Evolutionary conservation across 2,329 filamentous ascomycete species (phyloP).

Genomic region (Diaporthe helianthi): DNA sequence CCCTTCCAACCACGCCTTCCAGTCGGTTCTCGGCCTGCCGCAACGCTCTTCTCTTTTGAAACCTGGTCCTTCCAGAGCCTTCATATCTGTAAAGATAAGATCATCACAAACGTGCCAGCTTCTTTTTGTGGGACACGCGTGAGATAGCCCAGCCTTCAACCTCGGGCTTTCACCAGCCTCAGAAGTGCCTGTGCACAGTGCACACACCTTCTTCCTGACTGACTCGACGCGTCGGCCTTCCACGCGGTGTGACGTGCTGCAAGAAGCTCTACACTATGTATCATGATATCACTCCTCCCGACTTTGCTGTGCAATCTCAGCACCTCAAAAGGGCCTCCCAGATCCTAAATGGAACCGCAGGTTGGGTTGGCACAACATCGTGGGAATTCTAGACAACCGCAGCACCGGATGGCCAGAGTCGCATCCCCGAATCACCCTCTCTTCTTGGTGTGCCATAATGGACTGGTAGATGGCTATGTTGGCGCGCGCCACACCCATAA

Average conservation of each 20-base stretch:
- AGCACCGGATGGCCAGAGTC: constrained; percentile 18
- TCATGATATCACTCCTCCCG: constrained; percentile 31
- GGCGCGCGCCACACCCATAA: constrained; percentile 26
- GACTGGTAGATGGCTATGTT: constrained; percentile 1
- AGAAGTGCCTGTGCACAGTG: not conserved
- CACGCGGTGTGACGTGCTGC: constrained; percentile 18
- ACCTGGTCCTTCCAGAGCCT: too few relatives aligned
- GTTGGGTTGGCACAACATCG: constrained; percentile 23
- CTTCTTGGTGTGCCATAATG: not conserved
- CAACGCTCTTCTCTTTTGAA: not conserved
- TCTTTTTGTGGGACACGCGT: constrained; percentile 13
- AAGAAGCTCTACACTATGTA: constrained; percentile 19
- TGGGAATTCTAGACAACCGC: constrained; percentile 7
- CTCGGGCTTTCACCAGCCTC: constrained; percentile 15
- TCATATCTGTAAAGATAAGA: constrained; percentile 1
- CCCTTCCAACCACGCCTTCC: constrained; percentile 6
- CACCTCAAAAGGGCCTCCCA: not conserved
- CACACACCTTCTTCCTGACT: not conserved
- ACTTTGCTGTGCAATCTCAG: not conserved
- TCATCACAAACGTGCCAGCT: not conserved
- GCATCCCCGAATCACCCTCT: constrained; percentile 28
- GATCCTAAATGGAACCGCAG: constrained; percentile 13
- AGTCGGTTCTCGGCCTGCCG: not conserved
- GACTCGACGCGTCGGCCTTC: constrained; percentile 4
- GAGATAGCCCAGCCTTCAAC: not conserved